Evolutionary conservation across 441 rosid species (phyloP).

Genomic region (Pelargonium citronellum): DNA sequence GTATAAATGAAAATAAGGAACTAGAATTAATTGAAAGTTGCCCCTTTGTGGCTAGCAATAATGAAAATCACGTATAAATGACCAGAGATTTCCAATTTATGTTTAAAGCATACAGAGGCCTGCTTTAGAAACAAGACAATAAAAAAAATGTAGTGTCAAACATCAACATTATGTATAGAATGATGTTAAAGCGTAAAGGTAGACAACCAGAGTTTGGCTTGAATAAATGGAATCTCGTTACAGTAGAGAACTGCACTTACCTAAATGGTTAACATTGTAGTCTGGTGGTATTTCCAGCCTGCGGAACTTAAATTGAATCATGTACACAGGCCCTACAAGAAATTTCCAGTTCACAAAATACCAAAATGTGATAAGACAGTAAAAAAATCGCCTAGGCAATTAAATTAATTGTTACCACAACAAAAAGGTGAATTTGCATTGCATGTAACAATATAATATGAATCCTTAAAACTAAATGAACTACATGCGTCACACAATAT

Average conservation of each 20-base stretch:
- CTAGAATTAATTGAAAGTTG: not conserved
- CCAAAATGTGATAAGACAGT: constrained; percentile 8
- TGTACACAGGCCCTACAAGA: constrained; percentile 62
- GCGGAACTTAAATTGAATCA: constrained; percentile 88
- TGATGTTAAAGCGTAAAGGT: not conserved
- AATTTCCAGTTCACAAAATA: constrained; percentile 15
- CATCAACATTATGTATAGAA: too few species aligned
- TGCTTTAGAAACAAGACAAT: too few species aligned
- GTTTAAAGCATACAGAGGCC: too few species aligned
- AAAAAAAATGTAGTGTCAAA: too few species aligned
- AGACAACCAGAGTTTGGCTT: not conserved
- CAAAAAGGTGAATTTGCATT: not conserved
- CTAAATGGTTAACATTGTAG: constrained; percentile 67
- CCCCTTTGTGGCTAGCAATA: not conserved
- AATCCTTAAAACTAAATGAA: not conserved
- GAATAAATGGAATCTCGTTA: not conserved
- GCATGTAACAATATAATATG: not conserved
- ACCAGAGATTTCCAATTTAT: too few species aligned
- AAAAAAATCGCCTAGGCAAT: not conserved
- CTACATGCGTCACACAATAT: not conserved
- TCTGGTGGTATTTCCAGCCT: constrained; percentile 90
- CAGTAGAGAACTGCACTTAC: constrained; percentile 31
- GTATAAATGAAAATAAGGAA: constrained; percentile 15
- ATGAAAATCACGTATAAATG: too few species aligned
- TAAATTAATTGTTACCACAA: not conserved